Conservation (phyloP, 2,329 filamentous ascomycete species). For the Pseudogymnoascus sp. region DNA sequence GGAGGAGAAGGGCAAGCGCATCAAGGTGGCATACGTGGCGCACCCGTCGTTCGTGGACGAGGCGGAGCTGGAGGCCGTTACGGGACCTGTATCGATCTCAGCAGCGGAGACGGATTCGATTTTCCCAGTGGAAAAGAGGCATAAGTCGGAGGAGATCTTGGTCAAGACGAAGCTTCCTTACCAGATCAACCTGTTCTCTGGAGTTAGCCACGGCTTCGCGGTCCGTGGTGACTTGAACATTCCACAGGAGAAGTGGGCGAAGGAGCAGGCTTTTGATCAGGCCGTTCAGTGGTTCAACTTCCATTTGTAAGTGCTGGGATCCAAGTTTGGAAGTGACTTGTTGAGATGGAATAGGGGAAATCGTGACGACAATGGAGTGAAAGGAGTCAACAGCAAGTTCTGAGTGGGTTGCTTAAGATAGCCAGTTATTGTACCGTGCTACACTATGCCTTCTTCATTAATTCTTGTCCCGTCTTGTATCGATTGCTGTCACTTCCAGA, state of each 20-base stretch:
- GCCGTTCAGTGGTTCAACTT: slow-evolving; percentile 70
- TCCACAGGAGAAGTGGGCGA: slow-evolving; percentile 56
- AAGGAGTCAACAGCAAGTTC: neutral
- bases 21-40: slow-evolving; percentile 65
- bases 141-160: slow-evolving; percentile 58
- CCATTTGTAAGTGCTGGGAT: slow-evolving; percentile 27
- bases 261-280: slow-evolving; percentile 75
- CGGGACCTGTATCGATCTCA: slow-evolving; percentile 61
- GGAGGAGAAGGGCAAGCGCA: slow-evolving; percentile 46
- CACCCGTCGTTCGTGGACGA: slow-evolving; percentile 69
- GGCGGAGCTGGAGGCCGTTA: slow-evolving; percentile 57
- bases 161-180: slow-evolving; percentile 43
- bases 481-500: neutral
- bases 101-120: slow-evolving; percentile 57
- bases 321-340: slow-evolving; percentile 3
- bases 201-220: slow-evolving; percentile 66
- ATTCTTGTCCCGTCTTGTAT: neutral
- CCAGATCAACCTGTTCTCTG: slow-evolving; percentile 70
- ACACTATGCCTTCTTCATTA: neutral
- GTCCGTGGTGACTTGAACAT: slow-evolving; percentile 57
- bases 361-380: neutral
- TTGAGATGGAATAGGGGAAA: neutral
- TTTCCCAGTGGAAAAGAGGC: slow-evolving; percentile 56
- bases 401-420: neutral
- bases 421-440: neutral